Base-by-base conservation (phyloP, 1,139 yeast genomes). In the Candida tunisiensis region DNA sequence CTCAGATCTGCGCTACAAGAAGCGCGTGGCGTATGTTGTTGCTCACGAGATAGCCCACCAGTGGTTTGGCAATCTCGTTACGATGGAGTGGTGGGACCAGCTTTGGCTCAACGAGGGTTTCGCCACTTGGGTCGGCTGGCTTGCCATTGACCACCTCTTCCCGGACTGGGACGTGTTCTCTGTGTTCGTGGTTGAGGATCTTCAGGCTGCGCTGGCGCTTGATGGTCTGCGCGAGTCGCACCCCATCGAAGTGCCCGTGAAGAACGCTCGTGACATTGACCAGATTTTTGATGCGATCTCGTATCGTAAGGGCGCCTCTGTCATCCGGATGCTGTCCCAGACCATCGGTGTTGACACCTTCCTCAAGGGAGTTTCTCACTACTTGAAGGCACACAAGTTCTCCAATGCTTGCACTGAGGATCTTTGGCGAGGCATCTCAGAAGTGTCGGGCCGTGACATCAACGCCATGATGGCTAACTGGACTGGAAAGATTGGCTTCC, bases 51-150 rank as follows among this genome's bases (percentile, higher is more conserved):
- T 80, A 46, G 93, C 93, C 15, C 93, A 80, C 50, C 93, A 80
- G 55, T 80, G 93, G 93, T 80, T 80, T 50, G 93, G 93, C 38
- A 74, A 80, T 53, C 60, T 80, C 43, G 93, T 79, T 33, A 80
- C 93, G 35, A 80, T 80, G 93, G 79, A 78, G 42, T 80, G 88
- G 82, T 80, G 93, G 93, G 91, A 80, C 51, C 92, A 79, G 34
- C 65, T 80, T 37, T 80, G 93, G 92, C 65, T 80, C 39, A 80
- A 80, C 51, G 93, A 80, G 55, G 93, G 93, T 16, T 80, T 79
- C 45, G 93, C 93, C 25, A 80, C 93, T 25, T 78, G 83, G 85
- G 78, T 78, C 62, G 78, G 88, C 3, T 77, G 78, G 72, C 65
- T 69, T 42, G 78, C 91, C 3, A 69, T 78, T 41, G 77, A 79